These are phyloP conservation scores for Mariannaea elegans DNA, from an alignment of 2,329 filamentous ascomycete species.

Conservation along the genomic window DNA sequence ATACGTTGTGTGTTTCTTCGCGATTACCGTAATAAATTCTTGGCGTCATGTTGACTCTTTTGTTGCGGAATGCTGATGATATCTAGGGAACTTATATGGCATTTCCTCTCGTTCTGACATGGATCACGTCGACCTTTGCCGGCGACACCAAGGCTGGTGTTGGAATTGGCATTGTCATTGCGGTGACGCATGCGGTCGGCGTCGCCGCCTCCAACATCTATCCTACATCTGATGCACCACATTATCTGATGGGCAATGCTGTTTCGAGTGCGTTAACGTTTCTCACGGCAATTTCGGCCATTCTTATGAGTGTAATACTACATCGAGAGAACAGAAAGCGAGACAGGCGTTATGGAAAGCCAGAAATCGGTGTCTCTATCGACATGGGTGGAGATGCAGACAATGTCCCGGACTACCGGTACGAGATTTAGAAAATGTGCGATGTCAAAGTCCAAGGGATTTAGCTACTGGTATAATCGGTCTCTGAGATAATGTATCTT, in stretches of 20 bases:
- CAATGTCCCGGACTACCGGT: slow-evolving; percentile 23
- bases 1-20: slow-evolving; percentile 23
- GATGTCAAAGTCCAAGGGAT: too few species aligned
- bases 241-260: slow-evolving; percentile 28
- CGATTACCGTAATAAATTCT: slow-evolving; percentile 22
- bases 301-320: slow-evolving; percentile 25
- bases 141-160: slow-evolving; percentile 31
- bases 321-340: slow-evolving; percentile 17
- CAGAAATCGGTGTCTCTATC: slow-evolving; percentile 17
- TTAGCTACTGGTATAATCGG: too few species aligned
- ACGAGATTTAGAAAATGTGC: slow-evolving; percentile 28
- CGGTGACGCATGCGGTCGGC: slow-evolving; percentile 26
- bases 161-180: slow-evolving; percentile 28
- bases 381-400: slow-evolving; percentile 30
- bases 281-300: slow-evolving; percentile 8
- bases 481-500: too few species aligned
- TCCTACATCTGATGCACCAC: slow-evolving; percentile 21
- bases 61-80: too few species aligned
- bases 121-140: slow-evolving; percentile 29
- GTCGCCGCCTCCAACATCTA: slow-evolving; percentile 30
- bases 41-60: too few species aligned
- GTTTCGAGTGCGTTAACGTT: slow-evolving; percentile 24
- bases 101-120: slow-evolving; percentile 30
- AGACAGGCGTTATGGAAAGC: slow-evolving; percentile 23
- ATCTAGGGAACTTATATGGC: slow-evolving; percentile 26